A percentile compares a stretch with the other conserved stretches of the same genome.
Conservation (phyloP, 768 basidiomycete genomes). For the Hygrocybe punicea region DNA sequence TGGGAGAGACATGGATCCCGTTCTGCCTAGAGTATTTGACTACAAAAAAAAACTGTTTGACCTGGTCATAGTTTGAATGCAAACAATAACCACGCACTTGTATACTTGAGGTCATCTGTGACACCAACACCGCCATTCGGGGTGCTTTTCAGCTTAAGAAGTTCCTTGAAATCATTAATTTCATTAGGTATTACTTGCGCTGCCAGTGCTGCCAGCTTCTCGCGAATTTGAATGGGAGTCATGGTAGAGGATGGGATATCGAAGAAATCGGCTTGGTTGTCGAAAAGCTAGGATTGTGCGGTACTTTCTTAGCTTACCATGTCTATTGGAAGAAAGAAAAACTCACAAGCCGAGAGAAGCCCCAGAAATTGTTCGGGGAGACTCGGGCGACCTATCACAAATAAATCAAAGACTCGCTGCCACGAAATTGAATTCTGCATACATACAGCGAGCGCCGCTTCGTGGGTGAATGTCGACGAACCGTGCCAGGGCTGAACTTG, state of each 20-base stretch:
- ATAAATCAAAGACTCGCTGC: background rate
- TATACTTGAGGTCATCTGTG: constrained; percentile 85
- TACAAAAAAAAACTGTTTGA: constrained; percentile 31
- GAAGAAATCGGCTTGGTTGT: constrained; percentile 72
- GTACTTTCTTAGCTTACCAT: background rate
- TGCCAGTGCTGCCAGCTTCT: constrained; percentile 63
- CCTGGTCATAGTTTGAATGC: background rate
- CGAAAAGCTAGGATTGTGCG: constrained; percentile 57
- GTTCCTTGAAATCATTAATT: constrained; percentile 54
- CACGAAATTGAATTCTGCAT: background rate
- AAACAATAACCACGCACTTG: constrained; percentile 49
- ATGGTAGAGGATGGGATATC: constrained; percentile 67
- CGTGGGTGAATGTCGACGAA: constrained; percentile 71
- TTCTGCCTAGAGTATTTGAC: constrained; percentile 93
- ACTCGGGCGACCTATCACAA: constrained; percentile 56
- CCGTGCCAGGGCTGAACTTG: constrained; percentile 82
- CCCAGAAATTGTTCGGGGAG: constrained; percentile 78
- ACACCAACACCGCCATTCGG: constrained; percentile 81
- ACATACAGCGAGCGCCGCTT: constrained; percentile 76
- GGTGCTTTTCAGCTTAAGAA: constrained; percentile 55
- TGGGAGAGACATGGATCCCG: constrained; percentile 86
- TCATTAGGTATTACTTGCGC: constrained; percentile 48
- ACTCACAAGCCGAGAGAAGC: constrained; percentile 61
- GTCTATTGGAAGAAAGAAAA: background rate
- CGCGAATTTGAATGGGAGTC: constrained; percentile 70